Conservation (phyloP, 2,329 filamentous ascomycete species). For the Diaporthe aspalathi region DNA sequence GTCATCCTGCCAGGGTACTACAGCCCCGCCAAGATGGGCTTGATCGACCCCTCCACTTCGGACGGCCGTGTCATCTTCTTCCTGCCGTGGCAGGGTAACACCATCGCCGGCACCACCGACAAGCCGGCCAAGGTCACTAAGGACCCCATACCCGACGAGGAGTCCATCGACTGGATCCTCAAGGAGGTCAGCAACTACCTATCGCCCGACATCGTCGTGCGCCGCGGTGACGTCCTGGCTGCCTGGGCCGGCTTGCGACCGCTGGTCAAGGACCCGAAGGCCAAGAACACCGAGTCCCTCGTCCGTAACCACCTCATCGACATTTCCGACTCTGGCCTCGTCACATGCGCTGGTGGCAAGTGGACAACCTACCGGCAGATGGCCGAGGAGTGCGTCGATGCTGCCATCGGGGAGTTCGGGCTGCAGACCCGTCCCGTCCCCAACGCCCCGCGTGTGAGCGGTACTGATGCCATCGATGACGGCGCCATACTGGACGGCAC, state of each 20-base stretch:
- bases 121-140: conserved; percentile 75
- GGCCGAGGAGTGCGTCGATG: conserved; percentile 87
- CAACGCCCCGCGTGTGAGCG: conserved; percentile 73
- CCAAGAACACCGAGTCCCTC: conserved; percentile 83
- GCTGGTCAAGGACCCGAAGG: conserved; percentile 83
- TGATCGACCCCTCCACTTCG: conserved; percentile 84
- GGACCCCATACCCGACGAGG: conserved; percentile 78
- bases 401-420: conserved; percentile 75
- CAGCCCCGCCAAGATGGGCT: conserved; percentile 82
- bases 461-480: conserved; percentile 75
- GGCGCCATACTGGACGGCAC: conserved; percentile 76
- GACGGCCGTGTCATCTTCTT: conserved; percentile 92
- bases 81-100: conserved; percentile 87
- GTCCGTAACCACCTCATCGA: conserved; percentile 86
- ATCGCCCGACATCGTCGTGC: conserved; percentile 79
- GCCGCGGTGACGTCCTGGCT: conserved; percentile 80
- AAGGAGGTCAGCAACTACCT: conserved; percentile 82
- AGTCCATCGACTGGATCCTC: conserved; percentile 86
- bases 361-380: conserved; percentile 93
- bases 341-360: conserved; percentile 86
- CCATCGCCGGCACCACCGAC: conserved; percentile 86
- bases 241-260: conserved; percentile 85
- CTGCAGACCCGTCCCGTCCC: conserved; percentile 64
- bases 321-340: conserved; percentile 77
- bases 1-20: conserved; percentile 83